A percentile compares a stretch with the other conserved stretches of the same genome.
phyloP scores from a whole-genome alignment of 2,329 filamentous ascomycete genomes.

The Leptographium radiaticola region DNA sequence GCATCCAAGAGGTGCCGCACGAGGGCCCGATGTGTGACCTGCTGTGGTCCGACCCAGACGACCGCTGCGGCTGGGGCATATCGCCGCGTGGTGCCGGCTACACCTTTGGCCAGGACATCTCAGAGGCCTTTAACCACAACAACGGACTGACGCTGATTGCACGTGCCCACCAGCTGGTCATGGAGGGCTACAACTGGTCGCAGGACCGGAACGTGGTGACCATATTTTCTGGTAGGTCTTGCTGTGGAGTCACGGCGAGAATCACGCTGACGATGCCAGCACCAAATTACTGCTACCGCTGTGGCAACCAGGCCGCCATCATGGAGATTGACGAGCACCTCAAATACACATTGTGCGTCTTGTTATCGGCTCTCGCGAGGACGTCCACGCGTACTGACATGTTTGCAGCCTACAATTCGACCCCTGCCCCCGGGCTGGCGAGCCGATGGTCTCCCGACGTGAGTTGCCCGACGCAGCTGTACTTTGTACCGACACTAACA shows the following conservation, averaged over 20 bases:
- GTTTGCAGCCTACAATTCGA: conserved; percentile 88
- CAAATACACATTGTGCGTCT: conserved; percentile 82
- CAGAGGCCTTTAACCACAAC: conserved; percentile 98
- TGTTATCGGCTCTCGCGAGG: too few species aligned
- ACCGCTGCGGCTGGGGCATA: conserved; percentile 92
- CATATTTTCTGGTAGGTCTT: conserved; percentile 74
- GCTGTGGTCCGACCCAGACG: conserved; percentile 95
- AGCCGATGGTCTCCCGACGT: conserved; percentile 96
- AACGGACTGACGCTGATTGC: conserved; percentile 94
- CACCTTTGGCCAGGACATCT: conserved; percentile 94
- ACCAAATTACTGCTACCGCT: conserved; percentile 95
- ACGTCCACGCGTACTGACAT: conserved; percentile 4
- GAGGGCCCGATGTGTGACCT: conserved; percentile 98
- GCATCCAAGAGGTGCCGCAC: conserved; percentile 96
- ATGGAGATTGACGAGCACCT: conserved; percentile 99
- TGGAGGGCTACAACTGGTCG: conserved; percentile 99
- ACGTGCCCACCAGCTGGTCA: conserved; percentile 92
- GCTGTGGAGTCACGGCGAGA: not conserved
- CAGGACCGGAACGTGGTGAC: conserved; percentile 97
- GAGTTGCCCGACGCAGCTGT: conserved; percentile 19
- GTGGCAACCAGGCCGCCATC: conserved; percentile 98
- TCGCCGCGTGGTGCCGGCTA: conserved; percentile 89
- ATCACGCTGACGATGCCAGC: conserved; percentile 28
- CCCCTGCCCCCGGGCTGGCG: conserved; percentile 89
- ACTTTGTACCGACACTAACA: not conserved